A percentile compares a stretch with the other conserved stretches of the same genome.
phyloP scores from a whole-genome alignment of 2,329 filamentous ascomycete genomes.

The Alternaria alternata region DNA sequence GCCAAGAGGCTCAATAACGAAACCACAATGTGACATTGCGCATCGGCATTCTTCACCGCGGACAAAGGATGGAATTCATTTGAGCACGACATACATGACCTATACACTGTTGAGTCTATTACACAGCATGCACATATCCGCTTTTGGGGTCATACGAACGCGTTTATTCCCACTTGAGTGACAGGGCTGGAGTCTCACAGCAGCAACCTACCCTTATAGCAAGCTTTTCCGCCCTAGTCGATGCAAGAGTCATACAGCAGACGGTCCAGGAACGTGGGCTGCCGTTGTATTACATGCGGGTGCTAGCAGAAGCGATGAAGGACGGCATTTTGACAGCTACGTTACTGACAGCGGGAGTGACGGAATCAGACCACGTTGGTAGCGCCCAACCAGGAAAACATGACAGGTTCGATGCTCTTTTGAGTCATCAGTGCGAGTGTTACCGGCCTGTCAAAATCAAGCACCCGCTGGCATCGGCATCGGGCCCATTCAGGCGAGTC shows the following conservation, averaged over 20 bases:
- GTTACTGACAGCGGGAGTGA: conserved; percentile 45
- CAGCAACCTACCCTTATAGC: conserved; percentile 29
- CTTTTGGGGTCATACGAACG: conserved; percentile 36
- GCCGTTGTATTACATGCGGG: conserved; percentile 34
- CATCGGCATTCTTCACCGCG: conserved; percentile 8
- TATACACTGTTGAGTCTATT: conserved; percentile 26
- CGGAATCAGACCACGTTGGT: conserved; percentile 39
- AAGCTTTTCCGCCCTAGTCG: conserved; percentile 27
- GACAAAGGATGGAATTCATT: conserved; percentile 6
- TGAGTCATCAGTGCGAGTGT: conserved; percentile 33
- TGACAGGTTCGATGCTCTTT: conserved; percentile 16
- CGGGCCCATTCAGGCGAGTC: conserved; percentile 16
- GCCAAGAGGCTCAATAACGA: neutral
- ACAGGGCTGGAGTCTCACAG: conserved; percentile 43
- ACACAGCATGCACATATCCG: conserved; percentile 42
- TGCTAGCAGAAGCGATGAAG: conserved; percentile 35
- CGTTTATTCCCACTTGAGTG: conserved; percentile 30
- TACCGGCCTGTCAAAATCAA: conserved; percentile 42
- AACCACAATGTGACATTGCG: conserved; percentile 9
- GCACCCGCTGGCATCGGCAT: conserved; percentile 29
- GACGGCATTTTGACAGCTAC: conserved; percentile 44
- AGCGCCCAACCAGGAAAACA: conserved; percentile 20
- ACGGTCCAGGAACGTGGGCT: conserved; percentile 40
- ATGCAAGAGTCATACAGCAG: conserved; percentile 28
- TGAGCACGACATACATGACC: conserved; percentile 25